phyloP scores from a whole-genome alignment of 148 eudicot species.

The Selenicereus undatus region DNA sequence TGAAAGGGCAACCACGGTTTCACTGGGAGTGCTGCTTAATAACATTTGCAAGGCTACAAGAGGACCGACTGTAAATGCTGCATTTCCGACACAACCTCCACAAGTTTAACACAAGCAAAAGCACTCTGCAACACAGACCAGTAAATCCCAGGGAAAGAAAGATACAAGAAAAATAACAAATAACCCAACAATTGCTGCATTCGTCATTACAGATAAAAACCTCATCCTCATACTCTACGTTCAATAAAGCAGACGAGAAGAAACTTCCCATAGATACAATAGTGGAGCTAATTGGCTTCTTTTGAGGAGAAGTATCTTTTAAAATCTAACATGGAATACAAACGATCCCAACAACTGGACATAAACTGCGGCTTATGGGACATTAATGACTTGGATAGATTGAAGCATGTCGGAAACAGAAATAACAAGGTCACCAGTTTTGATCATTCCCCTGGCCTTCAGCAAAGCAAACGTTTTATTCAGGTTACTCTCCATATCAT shows the following conservation, averaged over 20 bases:
- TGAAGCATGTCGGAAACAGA: slow-evolving; percentile 96
- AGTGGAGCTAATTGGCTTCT: not conserved
- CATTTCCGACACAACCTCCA: not conserved
- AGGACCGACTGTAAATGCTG: not conserved
- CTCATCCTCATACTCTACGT: not conserved
- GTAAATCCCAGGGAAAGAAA: not conserved
- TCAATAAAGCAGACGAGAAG: not conserved
- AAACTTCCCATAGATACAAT: not conserved
- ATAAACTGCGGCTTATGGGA: slow-evolving; percentile 43
- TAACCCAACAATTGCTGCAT: not conserved
- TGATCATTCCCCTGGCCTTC: slow-evolving; percentile 95
- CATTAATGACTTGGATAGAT: slow-evolving; percentile 93
- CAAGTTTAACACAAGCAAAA: not conserved
- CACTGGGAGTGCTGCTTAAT: not conserved
- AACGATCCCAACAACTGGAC: not conserved
- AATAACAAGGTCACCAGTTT: slow-evolving; percentile 90
- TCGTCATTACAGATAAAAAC: not conserved
- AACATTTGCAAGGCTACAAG: not conserved
- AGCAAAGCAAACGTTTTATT: slow-evolving; percentile 83
- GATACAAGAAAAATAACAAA: not conserved
- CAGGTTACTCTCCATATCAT: slow-evolving; percentile 91
- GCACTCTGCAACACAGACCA: not conserved
- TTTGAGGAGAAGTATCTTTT: not conserved
- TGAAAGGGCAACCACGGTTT: too few species aligned
- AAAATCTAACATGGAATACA: not conserved